Conservation (phyloP, 805 yeast species). For the Yamadazyma sp. region DNA sequence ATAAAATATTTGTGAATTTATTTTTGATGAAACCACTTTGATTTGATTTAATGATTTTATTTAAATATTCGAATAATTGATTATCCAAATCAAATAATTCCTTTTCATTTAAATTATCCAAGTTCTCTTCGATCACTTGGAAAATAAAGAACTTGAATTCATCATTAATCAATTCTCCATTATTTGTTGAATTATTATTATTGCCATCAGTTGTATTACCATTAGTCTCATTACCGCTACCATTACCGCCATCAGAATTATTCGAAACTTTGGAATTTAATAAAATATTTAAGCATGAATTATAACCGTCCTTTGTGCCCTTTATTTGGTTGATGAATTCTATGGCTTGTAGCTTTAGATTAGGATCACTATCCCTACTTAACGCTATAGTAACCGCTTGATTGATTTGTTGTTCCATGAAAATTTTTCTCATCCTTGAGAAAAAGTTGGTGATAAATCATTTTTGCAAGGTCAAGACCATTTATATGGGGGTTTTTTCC, state of each 20-base stretch:
- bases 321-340: slow-evolving; percentile 53
- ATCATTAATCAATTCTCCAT: slow-evolving; percentile 35
- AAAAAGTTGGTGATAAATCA: no score
- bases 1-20: slow-evolving; percentile 33
- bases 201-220: no score
- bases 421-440: slow-evolving; percentile 9
- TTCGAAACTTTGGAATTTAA: slow-evolving; percentile 11
- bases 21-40: slow-evolving; percentile 31
- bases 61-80: slow-evolving; percentile 36
- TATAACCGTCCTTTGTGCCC: slow-evolving; percentile 53
- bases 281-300: slow-evolving; percentile 50
- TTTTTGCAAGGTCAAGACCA: no score
- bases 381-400: slow-evolving; percentile 87
- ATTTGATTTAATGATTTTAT: slow-evolving; percentile 18
- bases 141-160: slow-evolving; percentile 63
- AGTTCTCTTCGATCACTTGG: slow-evolving; percentile 64
- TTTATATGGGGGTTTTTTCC: no score
- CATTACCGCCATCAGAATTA: no score
- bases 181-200: no score
- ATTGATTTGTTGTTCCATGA: slow-evolving; percentile 61
- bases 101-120: slow-evolving; percentile 42
- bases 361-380: slow-evolving; percentile 61
- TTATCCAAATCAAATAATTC: slow-evolving; percentile 47
- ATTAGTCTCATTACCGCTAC: no score
- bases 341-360: slow-evolving; percentile 54